These are phyloP conservation scores for Zygoascus sp. DNA, from an alignment of 1,139 yeast species.

Conservation along the genomic window DNA sequence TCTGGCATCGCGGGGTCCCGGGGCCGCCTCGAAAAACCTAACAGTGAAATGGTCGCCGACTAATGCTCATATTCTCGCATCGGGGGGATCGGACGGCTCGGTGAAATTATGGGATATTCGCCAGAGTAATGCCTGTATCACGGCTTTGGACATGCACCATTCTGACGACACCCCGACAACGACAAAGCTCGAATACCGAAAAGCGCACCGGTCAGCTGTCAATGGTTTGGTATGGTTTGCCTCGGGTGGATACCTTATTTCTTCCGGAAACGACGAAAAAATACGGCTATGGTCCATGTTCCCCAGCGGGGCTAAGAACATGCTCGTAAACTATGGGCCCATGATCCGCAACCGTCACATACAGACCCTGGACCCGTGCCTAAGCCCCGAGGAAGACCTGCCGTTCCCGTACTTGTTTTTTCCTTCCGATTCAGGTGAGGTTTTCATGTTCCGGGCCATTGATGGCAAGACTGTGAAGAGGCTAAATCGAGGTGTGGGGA, in stretches of 20 bases:
- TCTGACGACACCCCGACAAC: conserved; percentile 20
- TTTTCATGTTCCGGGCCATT: conserved; percentile 55
- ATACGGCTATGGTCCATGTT: conserved; percentile 69
- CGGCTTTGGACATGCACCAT: conserved; percentile 50
- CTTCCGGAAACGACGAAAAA: conserved; percentile 74
- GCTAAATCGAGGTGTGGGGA: conserved; percentile 36
- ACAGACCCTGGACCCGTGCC: conserved; percentile 40
- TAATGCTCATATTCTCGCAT: conserved; percentile 55
- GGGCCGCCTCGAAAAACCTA: conserved; percentile 61
- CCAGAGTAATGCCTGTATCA: conserved; percentile 59
- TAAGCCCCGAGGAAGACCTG: conserved; percentile 36
- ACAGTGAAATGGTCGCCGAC: conserved; percentile 74
- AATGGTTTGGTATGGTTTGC: conserved; percentile 73
- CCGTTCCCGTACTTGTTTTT: conserved; percentile 56
- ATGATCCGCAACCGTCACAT: conserved; percentile 59
- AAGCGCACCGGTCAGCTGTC: conserved; percentile 71
- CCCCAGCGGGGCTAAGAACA: conserved; percentile 47
- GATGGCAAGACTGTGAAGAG: conserved; percentile 63
- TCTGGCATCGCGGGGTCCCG: conserved; percentile 39
- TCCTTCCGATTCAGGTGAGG: conserved; percentile 78
- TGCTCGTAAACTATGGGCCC: conserved; percentile 73
- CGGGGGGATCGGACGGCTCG: conserved; percentile 70
- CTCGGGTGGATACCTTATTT: conserved; percentile 52
- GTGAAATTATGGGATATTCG: conserved; percentile 70
- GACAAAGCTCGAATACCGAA: conserved; percentile 32